Evolutionary conservation across 1,139 yeast species (phyloP), one percentile per base, ranked within the genome.

Genomic region (Saccharomycopsis crataegensis): DNA sequence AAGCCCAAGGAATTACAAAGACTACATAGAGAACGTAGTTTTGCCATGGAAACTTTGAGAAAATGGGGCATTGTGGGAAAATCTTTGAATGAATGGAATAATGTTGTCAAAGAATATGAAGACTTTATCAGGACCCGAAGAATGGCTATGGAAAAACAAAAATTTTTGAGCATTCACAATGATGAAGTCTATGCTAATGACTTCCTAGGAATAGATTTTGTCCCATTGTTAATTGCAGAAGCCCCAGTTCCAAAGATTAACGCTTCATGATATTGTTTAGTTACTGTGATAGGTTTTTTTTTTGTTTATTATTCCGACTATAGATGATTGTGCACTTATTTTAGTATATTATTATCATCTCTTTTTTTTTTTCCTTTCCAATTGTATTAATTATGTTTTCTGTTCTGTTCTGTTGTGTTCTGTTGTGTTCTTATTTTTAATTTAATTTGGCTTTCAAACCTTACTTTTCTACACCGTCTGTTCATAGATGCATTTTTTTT

Each of bases 61-160:
- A 60, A 57, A 50, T 70, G 72, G 71, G 65, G 69, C 51, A 67
- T 78, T 57, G 70, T 83, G 36, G 91, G 90, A 8, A 75, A 80
- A 56, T 73, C 86, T n/a, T 64, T 86, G 53, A 79, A 80, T 58
- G 93, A 86, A 62, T 82, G 89, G 83, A 76, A 77, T 54, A 53
- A 60, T 3, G 67, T 75, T 42, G 82, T 83, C 34, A 71, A 73
- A 2, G 87, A 83, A 62, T 83, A 81, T 64, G 86, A 82, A 61
- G 67, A 67, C 46, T 85, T 75, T 63, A 72, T 82, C 61, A 67
- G 72, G 43, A 57, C 62, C 50, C 34, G 49, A 12, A 46, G 57
- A 71, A 53, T 57, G 57, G 61, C 62, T 56, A 28, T 56, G 48
- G 41, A 52, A 42, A 43, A 54, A 55, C 48, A 49, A 51, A 49